Evolutionary conservation across 495 filamentous ascomycete species (phyloP).

Genomic region (Lasiosphaeris hirsuta): DNA sequence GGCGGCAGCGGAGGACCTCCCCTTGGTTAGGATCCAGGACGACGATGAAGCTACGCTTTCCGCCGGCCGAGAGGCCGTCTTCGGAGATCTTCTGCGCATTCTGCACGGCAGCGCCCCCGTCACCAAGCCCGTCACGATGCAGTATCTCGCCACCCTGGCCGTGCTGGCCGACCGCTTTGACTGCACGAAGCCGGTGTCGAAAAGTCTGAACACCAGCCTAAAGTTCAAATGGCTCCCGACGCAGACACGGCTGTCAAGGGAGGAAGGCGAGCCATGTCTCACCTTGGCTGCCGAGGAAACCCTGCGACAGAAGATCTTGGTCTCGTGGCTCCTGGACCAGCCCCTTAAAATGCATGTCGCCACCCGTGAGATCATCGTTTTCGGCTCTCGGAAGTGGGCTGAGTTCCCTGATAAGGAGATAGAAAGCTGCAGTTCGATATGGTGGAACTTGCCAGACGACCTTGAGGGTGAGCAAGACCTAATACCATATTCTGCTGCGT

Average conservation of each 20-base stretch:
- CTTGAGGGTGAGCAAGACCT: constrained; percentile 60
- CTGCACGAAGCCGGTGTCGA: constrained; percentile 44
- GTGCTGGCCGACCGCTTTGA: constrained; percentile 67
- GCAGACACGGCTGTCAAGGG: constrained; percentile 34
- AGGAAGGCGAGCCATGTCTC: constrained; percentile 33
- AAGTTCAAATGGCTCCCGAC: constrained; percentile 49
- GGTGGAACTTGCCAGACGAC: constrained; percentile 70
- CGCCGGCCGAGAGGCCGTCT: constrained; percentile 44
- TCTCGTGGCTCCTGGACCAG: constrained; percentile 57
- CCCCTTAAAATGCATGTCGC: constrained; percentile 48
- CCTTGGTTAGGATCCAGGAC: constrained; percentile 53
- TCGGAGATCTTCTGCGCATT: constrained; percentile 55
- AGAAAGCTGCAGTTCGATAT: constrained; percentile 46
- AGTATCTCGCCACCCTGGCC: constrained; percentile 58
- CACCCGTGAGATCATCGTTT: constrained; percentile 60
- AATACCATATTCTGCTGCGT: neutral
- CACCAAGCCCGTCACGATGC: constrained; percentile 42
- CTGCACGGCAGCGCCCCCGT: constrained; percentile 48
- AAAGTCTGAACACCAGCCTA: constrained; percentile 37
- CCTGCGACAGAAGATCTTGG: constrained; percentile 60
- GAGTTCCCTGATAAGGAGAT: constrained; percentile 38
- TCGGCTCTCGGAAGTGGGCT: constrained; percentile 64
- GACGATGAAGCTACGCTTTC: constrained; percentile 56
- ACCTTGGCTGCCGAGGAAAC: constrained; percentile 48
- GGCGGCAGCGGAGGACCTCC: constrained; percentile 47